phyloP scores from a whole-genome alignment of 441 rosid genomes.

The Geranium incanum region DNA sequence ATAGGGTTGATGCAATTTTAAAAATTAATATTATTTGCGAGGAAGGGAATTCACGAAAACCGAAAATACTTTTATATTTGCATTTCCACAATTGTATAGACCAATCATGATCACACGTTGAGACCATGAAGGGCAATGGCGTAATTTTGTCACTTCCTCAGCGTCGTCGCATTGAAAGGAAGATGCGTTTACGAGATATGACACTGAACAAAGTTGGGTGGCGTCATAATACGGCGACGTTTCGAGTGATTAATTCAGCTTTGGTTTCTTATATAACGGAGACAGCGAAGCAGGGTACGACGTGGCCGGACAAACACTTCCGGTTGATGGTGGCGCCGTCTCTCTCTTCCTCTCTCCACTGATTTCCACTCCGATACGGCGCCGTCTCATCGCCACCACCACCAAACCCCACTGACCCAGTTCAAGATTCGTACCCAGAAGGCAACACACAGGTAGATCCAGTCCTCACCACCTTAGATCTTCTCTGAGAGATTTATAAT shows the following conservation, averaged over 20 bases:
- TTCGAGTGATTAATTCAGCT: background rate
- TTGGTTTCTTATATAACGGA: background rate
- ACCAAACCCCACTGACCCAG: background rate
- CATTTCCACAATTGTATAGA: background rate
- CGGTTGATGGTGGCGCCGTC: conserved; percentile 14
- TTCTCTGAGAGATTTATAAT: background rate
- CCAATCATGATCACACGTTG: background rate
- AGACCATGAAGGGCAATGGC: background rate
- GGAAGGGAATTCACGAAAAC: too few species aligned
- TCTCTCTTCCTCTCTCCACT: background rate
- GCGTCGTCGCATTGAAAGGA: background rate
- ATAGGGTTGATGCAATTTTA: too few species aligned
- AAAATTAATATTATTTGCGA: too few species aligned
- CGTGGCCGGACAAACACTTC: conserved; percentile 17
- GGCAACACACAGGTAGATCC: conserved; percentile 5
- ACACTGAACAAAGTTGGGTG: background rate
- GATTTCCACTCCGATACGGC: conserved; percentile 7
- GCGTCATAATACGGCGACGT: background rate
- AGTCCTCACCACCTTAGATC: background rate
- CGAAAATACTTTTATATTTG: background rate
- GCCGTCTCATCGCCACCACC: background rate
- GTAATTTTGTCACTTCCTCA: background rate
- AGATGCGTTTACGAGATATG: background rate
- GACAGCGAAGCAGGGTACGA: conserved; percentile 18
- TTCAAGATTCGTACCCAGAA: background rate